phyloP scores from a whole-genome alignment of 352 stramenopile genomes.

The Phytopythium boreale region DNA sequence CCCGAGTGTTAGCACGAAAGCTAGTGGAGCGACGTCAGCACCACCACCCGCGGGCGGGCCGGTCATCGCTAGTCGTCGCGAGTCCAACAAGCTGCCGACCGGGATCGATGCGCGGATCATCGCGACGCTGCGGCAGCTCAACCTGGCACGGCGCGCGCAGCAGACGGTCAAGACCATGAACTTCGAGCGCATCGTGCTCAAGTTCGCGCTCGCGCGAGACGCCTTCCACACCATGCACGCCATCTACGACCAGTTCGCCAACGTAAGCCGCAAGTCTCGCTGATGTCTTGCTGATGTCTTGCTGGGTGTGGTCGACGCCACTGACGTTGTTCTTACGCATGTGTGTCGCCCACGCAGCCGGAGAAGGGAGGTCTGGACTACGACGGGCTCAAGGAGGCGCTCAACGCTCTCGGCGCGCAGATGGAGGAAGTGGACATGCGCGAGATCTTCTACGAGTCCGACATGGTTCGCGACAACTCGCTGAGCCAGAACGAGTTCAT shows the following conservation, averaged over 20 bases:
- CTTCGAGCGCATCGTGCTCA: slow-evolving; percentile 78
- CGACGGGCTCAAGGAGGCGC: slow-evolving; percentile 56
- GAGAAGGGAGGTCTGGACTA: slow-evolving; percentile 61
- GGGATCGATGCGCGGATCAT: slow-evolving; percentile 68
- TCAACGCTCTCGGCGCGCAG: slow-evolving; percentile 53
- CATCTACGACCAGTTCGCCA: slow-evolving; percentile 65
- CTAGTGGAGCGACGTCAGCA: too few species aligned
- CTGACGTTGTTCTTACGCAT: not conserved
- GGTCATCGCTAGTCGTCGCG: slow-evolving; percentile 17
- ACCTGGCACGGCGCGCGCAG: slow-evolving; percentile 44
- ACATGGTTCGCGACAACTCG: slow-evolving; percentile 85
- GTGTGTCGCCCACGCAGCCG: slow-evolving; percentile 18
- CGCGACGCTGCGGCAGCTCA: slow-evolving; percentile 58
- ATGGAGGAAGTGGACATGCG: slow-evolving; percentile 69
- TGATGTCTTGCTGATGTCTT: too few species aligned
- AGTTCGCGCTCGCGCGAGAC: slow-evolving; percentile 59
- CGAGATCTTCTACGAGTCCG: slow-evolving; percentile 87
- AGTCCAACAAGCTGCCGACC: slow-evolving; percentile 37
- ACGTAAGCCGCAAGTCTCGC: slow-evolving; percentile 34
- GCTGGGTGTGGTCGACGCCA: not conserved
- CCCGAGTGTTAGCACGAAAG: not conserved
- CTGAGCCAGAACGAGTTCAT: slow-evolving; percentile 87
- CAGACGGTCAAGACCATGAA: slow-evolving; percentile 41
- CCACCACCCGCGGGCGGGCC: not conserved
- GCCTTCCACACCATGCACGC: slow-evolving; percentile 60